Conservation (phyloP, 2,329 filamentous ascomycete genomes). For the Bipolaris bicolor region DNA sequence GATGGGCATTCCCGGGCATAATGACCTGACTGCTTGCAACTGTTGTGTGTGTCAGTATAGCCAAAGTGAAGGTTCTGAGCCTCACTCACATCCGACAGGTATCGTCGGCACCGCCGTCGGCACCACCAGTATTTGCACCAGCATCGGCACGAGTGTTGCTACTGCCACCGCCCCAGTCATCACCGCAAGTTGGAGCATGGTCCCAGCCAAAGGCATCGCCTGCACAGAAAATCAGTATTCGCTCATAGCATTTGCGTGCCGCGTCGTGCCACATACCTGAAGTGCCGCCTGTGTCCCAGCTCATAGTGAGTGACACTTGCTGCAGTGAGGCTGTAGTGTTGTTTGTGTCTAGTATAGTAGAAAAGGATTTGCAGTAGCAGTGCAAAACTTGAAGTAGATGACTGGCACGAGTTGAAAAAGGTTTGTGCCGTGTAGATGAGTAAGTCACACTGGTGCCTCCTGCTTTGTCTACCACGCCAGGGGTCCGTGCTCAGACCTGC, state of each 20-base stretch:
- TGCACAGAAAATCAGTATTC: slow-evolving; percentile 12
- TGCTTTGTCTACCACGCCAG: slow-evolving; percentile 1
- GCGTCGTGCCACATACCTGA: slow-evolving; percentile 6
- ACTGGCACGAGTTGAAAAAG: neutral
- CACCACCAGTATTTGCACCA: slow-evolving; percentile 20
- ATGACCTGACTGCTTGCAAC: slow-evolving; percentile 53
- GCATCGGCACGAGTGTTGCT: slow-evolving; percentile 16
- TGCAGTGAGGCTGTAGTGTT: neutral
- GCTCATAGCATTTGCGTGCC: slow-evolving; percentile 10
- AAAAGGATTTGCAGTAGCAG: neutral
- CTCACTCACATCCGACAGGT: slow-evolving; percentile 52
- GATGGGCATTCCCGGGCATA: slow-evolving; percentile 58
- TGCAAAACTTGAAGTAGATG: neutral
- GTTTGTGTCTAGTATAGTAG: neutral
- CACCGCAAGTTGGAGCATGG: slow-evolving; percentile 13
- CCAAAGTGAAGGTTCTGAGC: neutral
- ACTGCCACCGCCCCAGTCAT: slow-evolving; percentile 15
- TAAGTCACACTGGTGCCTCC: neutral
- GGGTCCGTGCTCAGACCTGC: slow-evolving; percentile 3
- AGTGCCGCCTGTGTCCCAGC: slow-evolving; percentile 29
- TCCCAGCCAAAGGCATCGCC: slow-evolving; percentile 22
- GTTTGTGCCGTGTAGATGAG: neutral
- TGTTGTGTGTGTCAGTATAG: slow-evolving; percentile 40
- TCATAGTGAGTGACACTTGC: slow-evolving; percentile 20
- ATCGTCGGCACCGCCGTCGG: slow-evolving; percentile 39